Evolutionary conservation across 1,284 basidiomycete species (phyloP), one percentile per base, ranked within the genome.

Genomic region (Cutaneotrichosporon daszewskae): DNA sequence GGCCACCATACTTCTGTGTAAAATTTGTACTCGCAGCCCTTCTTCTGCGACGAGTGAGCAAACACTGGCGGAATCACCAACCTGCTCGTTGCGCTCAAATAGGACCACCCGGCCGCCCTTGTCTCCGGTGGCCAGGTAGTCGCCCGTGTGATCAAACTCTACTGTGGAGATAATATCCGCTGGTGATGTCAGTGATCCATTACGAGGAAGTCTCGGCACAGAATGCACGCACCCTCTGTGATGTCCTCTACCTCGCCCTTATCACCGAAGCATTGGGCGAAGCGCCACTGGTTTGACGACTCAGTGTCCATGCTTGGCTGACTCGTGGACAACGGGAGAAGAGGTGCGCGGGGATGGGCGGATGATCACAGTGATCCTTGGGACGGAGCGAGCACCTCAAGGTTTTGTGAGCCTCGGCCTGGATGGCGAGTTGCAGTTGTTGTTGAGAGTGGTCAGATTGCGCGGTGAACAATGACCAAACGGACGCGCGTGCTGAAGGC

Each of bases 11-110:
- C 71, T 74, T 99, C 95, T 50, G 95, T 98, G 73, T 98, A 97
- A 74, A 98, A 99, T 74, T 97, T 97, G 82, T 99, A 98, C 75
- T 99, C 95, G 77, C 95, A 99, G 51, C 91, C 91, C 73, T 96
- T 96, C 86, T 98, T 98, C 87, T 92, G 37, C 3, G n/a, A 13
- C 17, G 18, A 5, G 32, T 47, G 5, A 47, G 9, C 26, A 27
- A 8, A 24, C 45, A 8, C 26, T 8, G 26, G 9, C 14, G 26
- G 8, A 31, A 6, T n/a, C 28, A 80, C 87, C 67, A 62, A 94
- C 91, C 78, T 83, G 82, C 77, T 97, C 92, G 74, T 96, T 97
- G 45, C 95, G 82, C 76, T 99, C 94, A 69, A 99, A 99, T 53
- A 99, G 78, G 51, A 99, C 95, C 49, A 99, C 95, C 54, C 95